Percentiles rank a stretch among this genome's conserved stretches.
Evolutionary conservation across 495 filamentous ascomycete genomes (phyloP).

Genomic region (Pseudotulostoma volvatum): DNA sequence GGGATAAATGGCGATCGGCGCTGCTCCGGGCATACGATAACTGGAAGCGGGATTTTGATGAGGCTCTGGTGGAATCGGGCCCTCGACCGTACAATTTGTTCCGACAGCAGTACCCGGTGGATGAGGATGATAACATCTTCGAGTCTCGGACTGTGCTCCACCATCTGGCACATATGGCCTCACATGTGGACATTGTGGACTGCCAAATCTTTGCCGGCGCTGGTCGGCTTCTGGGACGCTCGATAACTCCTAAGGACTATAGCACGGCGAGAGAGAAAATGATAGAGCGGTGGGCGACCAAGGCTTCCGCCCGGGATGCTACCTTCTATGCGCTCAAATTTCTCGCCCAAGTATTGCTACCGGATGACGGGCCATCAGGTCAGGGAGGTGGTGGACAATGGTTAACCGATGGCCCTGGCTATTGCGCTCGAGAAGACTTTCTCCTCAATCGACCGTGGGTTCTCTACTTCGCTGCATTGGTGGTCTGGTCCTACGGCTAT

Average conservation of each 20-base stretch:
- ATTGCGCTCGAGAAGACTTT: slow-evolving; percentile 77
- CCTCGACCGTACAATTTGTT: slow-evolving; percentile 23
- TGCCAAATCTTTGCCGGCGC: slow-evolving; percentile 92
- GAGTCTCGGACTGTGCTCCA: slow-evolving; percentile 81
- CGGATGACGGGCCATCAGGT: slow-evolving; percentile 25
- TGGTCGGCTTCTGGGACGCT: slow-evolving; percentile 65
- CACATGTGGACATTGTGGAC: slow-evolving; percentile 95
- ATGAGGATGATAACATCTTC: slow-evolving; percentile 63
- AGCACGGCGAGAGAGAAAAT: slow-evolving; percentile 66
- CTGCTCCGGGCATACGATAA: slow-evolving; percentile 83
- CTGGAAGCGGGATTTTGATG: slow-evolving; percentile 90
- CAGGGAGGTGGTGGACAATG: slow-evolving; percentile 11
- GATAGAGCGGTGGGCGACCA: slow-evolving; percentile 81
- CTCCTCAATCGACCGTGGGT: slow-evolving; percentile 92
- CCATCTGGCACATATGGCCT: slow-evolving; percentile 91
- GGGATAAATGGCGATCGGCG: slow-evolving; percentile 83
- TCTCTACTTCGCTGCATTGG: slow-evolving; percentile 81
- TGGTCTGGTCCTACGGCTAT: slow-evolving; percentile 91
- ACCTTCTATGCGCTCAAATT: slow-evolving; percentile 89
- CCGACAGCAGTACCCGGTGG: slow-evolving; percentile 22
- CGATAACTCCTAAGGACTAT: slow-evolving; percentile 69
- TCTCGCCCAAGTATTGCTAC: slow-evolving; percentile 59
- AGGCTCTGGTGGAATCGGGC: slow-evolving; percentile 43
- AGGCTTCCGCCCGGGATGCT: slow-evolving; percentile 79
- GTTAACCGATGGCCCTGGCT: slow-evolving; percentile 20